Percentiles rank a stretch among this genome's conserved stretches.
phyloP scores from a whole-genome alignment of 257 asterid genomes.

The Lycium barbarum region DNA sequence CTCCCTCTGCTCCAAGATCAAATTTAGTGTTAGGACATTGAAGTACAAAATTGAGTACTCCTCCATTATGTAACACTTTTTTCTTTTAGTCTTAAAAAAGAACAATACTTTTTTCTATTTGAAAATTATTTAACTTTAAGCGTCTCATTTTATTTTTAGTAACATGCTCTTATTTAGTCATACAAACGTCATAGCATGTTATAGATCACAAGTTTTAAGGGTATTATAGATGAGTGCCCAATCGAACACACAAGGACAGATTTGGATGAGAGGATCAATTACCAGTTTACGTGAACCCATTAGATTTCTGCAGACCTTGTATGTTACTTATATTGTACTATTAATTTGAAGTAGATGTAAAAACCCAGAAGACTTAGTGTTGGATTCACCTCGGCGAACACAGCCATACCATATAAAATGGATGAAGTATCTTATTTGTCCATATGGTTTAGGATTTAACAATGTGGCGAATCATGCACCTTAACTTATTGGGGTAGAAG shows the following conservation, averaged over 20 bases:
- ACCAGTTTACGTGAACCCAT: background rate
- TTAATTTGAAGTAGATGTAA: too few relatives aligned
- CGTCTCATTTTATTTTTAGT: background rate
- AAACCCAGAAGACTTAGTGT: too few relatives aligned
- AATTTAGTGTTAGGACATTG: background rate
- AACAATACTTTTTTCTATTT: background rate
- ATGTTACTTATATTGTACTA: too few relatives aligned
- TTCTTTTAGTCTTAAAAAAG: background rate
- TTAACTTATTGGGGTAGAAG: background rate
- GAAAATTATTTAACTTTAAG: background rate
- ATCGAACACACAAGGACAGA: background rate
- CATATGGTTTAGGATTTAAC: constrained; percentile 31
- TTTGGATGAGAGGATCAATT: background rate
- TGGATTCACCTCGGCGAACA: too few relatives aligned
- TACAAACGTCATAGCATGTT: background rate
- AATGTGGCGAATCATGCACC: constrained; percentile 33
- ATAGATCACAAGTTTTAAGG: background rate
- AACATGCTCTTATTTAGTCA: background rate
- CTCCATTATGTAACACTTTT: background rate
- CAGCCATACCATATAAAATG: background rate
- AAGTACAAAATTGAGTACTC: background rate
- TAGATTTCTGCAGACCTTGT: too few relatives aligned
- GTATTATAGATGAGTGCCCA: background rate
- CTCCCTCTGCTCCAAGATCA: background rate
- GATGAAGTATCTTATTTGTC: background rate